Percentiles rank a stretch among this genome's conserved stretches.
These are phyloP conservation scores for Sabuloglossum arenarium DNA, from an alignment of 495 filamentous ascomycete species.

Conservation along the genomic window DNA sequence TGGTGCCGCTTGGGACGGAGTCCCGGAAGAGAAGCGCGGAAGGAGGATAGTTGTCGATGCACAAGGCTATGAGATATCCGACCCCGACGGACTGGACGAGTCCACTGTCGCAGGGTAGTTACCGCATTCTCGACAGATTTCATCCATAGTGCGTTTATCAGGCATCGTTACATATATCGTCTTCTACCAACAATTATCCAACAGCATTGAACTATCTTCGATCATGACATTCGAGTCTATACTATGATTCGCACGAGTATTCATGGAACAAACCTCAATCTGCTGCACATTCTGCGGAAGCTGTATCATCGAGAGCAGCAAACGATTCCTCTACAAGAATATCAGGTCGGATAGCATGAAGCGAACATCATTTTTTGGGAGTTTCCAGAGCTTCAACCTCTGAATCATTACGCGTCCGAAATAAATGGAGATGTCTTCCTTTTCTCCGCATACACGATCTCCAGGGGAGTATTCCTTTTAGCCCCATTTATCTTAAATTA, in stretches of 20 bases:
- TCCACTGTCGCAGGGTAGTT: background rate
- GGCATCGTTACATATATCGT: background rate
- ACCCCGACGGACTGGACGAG: slow-evolving; percentile 4
- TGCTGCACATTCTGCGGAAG: background rate
- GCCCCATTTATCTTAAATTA: too few species aligned
- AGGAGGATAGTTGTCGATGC: slow-evolving; percentile 59
- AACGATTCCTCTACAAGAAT: background rate
- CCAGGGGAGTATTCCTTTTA: background rate
- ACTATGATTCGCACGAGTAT: too few species aligned
- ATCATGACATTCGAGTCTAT: background rate
- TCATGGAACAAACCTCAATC: background rate
- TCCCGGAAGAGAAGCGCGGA: slow-evolving; percentile 41
- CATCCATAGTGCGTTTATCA: background rate
- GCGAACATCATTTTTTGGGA: background rate
- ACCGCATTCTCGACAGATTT: too few species aligned
- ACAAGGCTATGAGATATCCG: slow-evolving; percentile 24
- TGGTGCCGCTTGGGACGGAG: slow-evolving; percentile 13
- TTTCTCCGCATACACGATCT: background rate
- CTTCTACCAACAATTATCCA: background rate
- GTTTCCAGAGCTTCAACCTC: background rate
- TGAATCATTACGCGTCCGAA: background rate
- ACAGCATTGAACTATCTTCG: background rate
- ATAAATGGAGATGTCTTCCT: background rate
- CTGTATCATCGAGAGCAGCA: background rate
- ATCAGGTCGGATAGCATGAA: background rate